Evolutionary conservation across 179 eudicot genomes (phyloP), one percentile per base, ranked within the genome.

Genomic region (Heliamphora pulchella): DNA sequence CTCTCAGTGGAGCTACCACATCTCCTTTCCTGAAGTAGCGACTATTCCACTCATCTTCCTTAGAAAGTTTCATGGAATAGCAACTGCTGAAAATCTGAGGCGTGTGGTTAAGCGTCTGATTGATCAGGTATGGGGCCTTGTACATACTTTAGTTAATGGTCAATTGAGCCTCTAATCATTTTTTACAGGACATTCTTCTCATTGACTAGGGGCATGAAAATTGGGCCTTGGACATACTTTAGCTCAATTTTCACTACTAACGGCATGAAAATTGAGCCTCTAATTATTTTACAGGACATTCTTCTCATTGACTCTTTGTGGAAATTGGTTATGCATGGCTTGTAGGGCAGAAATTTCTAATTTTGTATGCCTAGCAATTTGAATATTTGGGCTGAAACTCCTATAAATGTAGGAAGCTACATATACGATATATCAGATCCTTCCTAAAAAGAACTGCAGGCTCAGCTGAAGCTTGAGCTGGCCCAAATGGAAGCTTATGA

Each of bases 1-100:
- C 83, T 78, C 87, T 74, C 97, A 89, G 81, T 94, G 99, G 99
- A 91, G 94, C 80, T 88, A 85, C 84, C 91, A 92, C 86, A 91
- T 96, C 74, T 92, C 99, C 77, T 94, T 92, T 82, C 99, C 99
- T 48, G 99, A 96, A 74, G 83, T 94, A 72, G 96, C 98, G 78
- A 91, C 93, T 72, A 81, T 94, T 79, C 92, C 97, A 39, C 81
- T 92, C 18, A 89, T 92, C 72, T 88, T 92, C 31, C 80, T 96
- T 79, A 88, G 88, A 86, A 89, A 88, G 85, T 90, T 92, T 71
- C 85, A 86, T 77, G 97, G 91, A 46, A 80, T 64, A 81, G 83
- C 87, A 43, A 78, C 87, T 47, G 80, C 58, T 85, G 99, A 96
- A 81, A 87, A 91, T 82, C 71, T 88, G 79, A 83, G 88, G 59